Percentiles rank a stretch among this genome's conserved stretches.
phyloP scores from a whole-genome alignment of 345 rosid genomes.

The Heritiera littoralis region DNA sequence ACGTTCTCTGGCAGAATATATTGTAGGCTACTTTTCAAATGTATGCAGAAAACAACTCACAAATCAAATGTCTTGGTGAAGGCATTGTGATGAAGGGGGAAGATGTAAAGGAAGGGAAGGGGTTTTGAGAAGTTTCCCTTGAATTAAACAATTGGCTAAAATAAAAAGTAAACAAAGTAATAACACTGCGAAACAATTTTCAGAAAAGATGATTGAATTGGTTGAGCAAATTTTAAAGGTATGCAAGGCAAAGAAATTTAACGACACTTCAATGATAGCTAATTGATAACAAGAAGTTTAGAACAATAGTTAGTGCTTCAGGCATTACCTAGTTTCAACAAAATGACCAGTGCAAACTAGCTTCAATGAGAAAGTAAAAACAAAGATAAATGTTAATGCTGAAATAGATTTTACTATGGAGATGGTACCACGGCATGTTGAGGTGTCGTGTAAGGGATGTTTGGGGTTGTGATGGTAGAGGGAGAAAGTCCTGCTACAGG shows the following conservation, averaged over 20 bases:
- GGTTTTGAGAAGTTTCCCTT: not conserved
- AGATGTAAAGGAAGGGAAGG: not conserved
- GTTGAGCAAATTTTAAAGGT: not conserved
- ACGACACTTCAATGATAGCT: not conserved
- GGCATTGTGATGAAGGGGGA: not conserved
- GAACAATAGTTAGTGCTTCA: not conserved
- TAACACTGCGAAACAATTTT: not conserved
- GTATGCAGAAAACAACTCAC: not conserved
- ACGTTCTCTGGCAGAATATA: not conserved
- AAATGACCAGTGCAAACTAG: not conserved
- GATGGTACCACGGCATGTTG: constrained; percentile 62
- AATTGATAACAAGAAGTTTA: not conserved
- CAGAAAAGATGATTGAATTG: not conserved
- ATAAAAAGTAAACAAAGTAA: not conserved
- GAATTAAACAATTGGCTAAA: not conserved
- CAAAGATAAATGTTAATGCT: constrained; percentile 13
- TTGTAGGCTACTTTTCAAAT: not conserved
- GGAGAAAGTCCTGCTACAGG: constrained; percentile 51
- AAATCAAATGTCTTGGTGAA: not conserved
- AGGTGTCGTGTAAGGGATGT: constrained; percentile 49
- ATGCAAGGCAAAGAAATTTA: not conserved
- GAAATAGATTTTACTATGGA: constrained; percentile 21
- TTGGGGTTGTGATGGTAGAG: constrained; percentile 49
- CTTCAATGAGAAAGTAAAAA: not conserved
- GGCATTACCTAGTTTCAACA: not conserved